phyloP scores from a whole-genome alignment of 495 filamentous ascomycete genomes.

The Penicillium daleae region DNA sequence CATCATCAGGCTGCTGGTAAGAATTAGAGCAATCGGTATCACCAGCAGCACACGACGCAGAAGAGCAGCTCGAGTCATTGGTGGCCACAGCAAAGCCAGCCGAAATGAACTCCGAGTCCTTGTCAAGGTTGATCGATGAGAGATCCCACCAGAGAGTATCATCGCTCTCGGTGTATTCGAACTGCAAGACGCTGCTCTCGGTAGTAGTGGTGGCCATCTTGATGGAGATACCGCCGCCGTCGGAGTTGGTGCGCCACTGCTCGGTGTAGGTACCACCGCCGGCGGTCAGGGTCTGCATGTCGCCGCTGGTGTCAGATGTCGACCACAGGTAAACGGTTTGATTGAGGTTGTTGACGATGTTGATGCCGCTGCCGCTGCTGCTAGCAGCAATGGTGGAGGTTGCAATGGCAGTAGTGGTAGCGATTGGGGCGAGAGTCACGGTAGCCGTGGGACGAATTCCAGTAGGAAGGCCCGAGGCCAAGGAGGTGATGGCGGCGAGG shows the following conservation, averaged over 20 bases:
- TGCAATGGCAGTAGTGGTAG: not conserved
- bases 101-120: conserved; percentile 33
- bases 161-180: conserved; percentile 48
- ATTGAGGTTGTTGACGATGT: conserved; percentile 43
- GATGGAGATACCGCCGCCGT: conserved; percentile 48
- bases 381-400: not conserved
- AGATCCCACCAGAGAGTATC: conserved; percentile 51
- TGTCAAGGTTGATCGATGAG: conserved; percentile 44
- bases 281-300: conserved; percentile 33
- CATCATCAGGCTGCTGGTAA: conserved; percentile 41
- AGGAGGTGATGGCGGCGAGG: conserved; percentile 20
- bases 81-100: conserved; percentile 40
- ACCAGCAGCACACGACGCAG: conserved; percentile 37
- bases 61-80: conserved; percentile 33
- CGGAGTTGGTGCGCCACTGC: conserved; percentile 38
- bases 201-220: conserved; percentile 41
- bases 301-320: conserved; percentile 27
- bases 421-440: not conserved
- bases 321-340: conserved; percentile 43
- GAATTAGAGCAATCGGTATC: conserved; percentile 38
- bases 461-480: conserved; percentile 19
- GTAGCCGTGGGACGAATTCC: conserved; percentile 8
- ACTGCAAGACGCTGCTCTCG: conserved; percentile 41
- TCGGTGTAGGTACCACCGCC: conserved; percentile 36
- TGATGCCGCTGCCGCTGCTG: conserved; percentile 29